These are phyloP conservation scores for Backusella psychrophila DNA, from an alignment of 192 early-diverging fungal genomes.

Conservation along the genomic window DNA sequence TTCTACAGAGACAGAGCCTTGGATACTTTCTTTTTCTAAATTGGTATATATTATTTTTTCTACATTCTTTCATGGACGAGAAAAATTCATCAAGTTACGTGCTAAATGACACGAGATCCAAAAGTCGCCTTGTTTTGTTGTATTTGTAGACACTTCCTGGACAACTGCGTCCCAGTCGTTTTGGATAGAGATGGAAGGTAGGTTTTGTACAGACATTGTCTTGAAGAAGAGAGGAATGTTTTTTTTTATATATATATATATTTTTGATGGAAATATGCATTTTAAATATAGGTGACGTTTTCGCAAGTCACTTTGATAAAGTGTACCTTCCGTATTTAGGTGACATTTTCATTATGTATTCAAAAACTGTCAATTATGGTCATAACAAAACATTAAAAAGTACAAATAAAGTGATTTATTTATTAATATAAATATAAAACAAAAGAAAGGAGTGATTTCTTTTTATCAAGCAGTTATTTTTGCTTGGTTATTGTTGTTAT, in stretches of 20 bases:
- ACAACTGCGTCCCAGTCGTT: constrained; percentile 50
- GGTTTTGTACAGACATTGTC: not conserved
- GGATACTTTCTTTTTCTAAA: constrained; percentile 43
- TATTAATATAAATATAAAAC: not conserved
- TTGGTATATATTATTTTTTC: not conserved
- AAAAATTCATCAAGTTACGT: constrained; percentile 24
- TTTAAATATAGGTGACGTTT: too few relatives aligned
- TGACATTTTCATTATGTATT: too few relatives aligned
- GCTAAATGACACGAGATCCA: constrained; percentile 51
- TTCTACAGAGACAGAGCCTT: constrained; percentile 40
- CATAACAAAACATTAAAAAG: not conserved
- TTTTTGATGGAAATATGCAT: too few relatives aligned
- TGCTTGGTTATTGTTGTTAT: not conserved
- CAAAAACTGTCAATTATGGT: not conserved
- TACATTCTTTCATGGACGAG: not conserved
- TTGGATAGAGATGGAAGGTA: constrained; percentile 46
- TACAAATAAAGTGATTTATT: not conserved
- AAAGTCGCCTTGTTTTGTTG: constrained; percentile 35
- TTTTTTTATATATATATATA: too few relatives aligned
- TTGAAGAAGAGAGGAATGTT: not conserved
- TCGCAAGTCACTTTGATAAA: too few relatives aligned
- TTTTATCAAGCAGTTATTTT: not conserved
- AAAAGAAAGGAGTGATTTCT: not conserved
- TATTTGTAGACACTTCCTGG: constrained; percentile 36
- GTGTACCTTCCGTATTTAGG: too few relatives aligned